Evolutionary conservation across 345 rosid genomes (phyloP).

Genomic region (Microthlaspi erraticum): DNA sequence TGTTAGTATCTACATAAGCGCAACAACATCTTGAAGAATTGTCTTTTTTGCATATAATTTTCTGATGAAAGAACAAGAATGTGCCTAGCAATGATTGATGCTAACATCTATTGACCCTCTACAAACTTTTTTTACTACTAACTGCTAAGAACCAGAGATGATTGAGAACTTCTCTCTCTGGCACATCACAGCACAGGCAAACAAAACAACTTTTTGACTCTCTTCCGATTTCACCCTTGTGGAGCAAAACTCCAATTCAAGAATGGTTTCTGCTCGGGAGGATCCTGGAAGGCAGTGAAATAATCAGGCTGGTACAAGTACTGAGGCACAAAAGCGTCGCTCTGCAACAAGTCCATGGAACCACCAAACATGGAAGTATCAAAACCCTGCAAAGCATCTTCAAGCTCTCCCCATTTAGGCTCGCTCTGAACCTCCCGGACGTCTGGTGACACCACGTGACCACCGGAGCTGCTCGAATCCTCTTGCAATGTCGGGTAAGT

Average conservation of each 20-base stretch:
- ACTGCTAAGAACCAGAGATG: constrained; percentile 33
- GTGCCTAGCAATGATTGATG: constrained; percentile 34
- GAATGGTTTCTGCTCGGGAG: constrained; percentile 45
- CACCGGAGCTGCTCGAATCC: constrained; percentile 80
- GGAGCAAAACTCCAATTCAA: constrained; percentile 43
- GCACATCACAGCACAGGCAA: constrained; percentile 14
- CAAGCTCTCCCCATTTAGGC: constrained; percentile 53
- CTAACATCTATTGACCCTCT: constrained; percentile 42
- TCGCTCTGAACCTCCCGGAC: constrained; percentile 68
- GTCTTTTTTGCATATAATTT: constrained; percentile 17
- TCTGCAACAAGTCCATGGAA: constrained; percentile 52
- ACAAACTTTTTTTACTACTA: constrained; percentile 32
- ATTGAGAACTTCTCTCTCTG: constrained; percentile 20
- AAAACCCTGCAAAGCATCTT: constrained; percentile 48
- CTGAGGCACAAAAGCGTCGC: constrained; percentile 59
- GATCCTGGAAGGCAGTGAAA: constrained; percentile 39
- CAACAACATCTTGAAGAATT: constrained; percentile 34
- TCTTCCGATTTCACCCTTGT: constrained; percentile 29
- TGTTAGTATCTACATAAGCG: constrained; percentile 25
- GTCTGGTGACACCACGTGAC: constrained; percentile 70
- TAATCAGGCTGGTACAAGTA: constrained; percentile 49
- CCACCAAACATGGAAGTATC: constrained; percentile 46
- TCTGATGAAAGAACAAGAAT: constrained; percentile 36
- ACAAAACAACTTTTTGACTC: not conserved
- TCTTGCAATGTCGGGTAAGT: constrained; percentile 58